Base-by-base conservation (phyloP, 352 stramenopile genomes). In the Phytophthora pisi region DNA sequence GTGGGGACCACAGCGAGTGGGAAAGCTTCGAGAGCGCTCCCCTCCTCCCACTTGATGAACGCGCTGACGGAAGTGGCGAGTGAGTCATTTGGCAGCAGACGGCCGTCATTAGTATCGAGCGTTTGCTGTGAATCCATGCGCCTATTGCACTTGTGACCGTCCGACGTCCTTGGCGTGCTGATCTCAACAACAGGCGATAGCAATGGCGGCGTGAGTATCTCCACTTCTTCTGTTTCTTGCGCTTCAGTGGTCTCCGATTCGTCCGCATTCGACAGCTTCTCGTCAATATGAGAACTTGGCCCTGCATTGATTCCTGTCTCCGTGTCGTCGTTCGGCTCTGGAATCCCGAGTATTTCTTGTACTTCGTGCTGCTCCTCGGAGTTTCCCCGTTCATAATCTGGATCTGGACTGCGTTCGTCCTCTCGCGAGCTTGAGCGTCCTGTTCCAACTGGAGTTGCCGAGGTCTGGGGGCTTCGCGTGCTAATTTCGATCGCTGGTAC, bases 31-130 rank as follows among this genome's bases (percentile, higher is more conserved):
- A 77, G 46, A n/a, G n/a, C 18, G 24, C 40, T 15, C 0, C 6
- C 16, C 0, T 68, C 68, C 20, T 75, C 63, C 63, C 63, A 75
- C 55, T 75, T 75, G 18, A 72, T 57, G 8, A 56, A 75, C 2
- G 68, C 6, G 13, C 24, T 65, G 2, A 51, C 16, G 9, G 47
- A 42, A 8, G 18, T 53, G 18, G 8, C 23, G 8, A 63, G 9
- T 6, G 52, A 36, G 26, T 28, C 52, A 5, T 4, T 57, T 24
- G 51, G 51, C 10, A 43, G 13, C 11, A 56, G 30, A 10, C 15
- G 38, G 28, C 23, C 15, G 31, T 52, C 49, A 24, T 18, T 26
- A n/a, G 4, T 8, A 26, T 47, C 49, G 8, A 13, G 20, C 5
- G 28, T 49, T 46, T 31, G 55, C 18, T 11, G 16, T 3, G 55